Percentiles rank a stretch among this genome's conserved stretches.
These are phyloP conservation scores for Rhizoclosmatium globosum DNA, from an alignment of 192 early-diverging fungal species.

Conservation along the genomic window DNA sequence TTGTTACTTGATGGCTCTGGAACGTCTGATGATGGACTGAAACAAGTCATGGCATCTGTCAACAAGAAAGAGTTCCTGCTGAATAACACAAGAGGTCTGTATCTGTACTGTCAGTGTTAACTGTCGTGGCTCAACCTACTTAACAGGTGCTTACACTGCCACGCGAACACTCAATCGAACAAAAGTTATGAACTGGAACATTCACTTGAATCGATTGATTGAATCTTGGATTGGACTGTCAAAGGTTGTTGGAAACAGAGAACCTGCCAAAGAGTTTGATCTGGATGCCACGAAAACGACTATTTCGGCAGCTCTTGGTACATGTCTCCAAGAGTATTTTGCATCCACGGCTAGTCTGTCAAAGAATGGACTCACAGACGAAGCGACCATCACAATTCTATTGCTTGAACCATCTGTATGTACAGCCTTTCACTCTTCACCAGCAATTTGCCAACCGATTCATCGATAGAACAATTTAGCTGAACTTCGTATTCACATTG, in stretches of 20 bases:
- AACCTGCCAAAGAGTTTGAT: constrained; percentile 24
- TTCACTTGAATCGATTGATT: constrained; percentile 58
- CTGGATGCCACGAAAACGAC: constrained; percentile 22
- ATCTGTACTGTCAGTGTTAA: background rate
- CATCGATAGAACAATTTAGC: background rate
- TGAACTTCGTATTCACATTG: constrained; percentile 5
- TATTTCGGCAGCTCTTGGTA: constrained; percentile 43
- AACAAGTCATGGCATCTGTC: background rate
- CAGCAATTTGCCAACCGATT: too few species aligned
- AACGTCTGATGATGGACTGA: too few species aligned
- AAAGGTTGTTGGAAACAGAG: background rate
- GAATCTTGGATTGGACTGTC: constrained; percentile 54
- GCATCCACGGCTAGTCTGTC: constrained; percentile 48
- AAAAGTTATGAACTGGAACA: constrained; percentile 62
- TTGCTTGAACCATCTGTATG: background rate
- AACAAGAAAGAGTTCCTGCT: constrained; percentile 3
- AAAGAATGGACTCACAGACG: constrained; percentile 51
- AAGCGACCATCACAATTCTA: constrained; percentile 43
- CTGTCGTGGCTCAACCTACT: background rate
- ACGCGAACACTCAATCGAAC: constrained; percentile 63
- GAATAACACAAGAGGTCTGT: background rate
- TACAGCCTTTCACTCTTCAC: background rate
- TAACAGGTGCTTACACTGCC: constrained; percentile 68
- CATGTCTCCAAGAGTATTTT: constrained; percentile 30
- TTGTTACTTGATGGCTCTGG: too few species aligned